Percentiles rank a stretch among this genome's conserved stretches.
phyloP scores from a whole-genome alignment of 2,329 filamentous ascomycete genomes.

The Lasiodiplodia sp. region DNA sequence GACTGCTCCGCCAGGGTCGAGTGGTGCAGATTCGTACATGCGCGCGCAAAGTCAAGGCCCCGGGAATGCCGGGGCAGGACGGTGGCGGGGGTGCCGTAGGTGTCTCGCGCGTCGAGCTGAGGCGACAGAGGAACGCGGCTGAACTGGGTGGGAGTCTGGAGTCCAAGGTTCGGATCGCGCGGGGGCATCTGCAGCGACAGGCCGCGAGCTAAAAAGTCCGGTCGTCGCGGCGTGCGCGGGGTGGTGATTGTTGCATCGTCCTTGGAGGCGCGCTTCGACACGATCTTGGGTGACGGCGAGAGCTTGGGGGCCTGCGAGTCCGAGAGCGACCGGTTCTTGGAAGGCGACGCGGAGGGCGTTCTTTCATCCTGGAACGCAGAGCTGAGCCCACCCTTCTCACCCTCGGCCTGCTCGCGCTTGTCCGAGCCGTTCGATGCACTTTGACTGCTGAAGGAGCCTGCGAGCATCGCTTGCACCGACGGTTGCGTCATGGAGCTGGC shows the following conservation, averaged over 20 bases:
- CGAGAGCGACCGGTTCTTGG: conserved; percentile 54
- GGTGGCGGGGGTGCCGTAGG: conserved; percentile 86
- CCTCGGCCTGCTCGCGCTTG: conserved; percentile 14
- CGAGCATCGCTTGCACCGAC: conserved; percentile 23
- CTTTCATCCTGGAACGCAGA: conserved; percentile 30
- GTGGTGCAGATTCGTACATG: conserved; percentile 93
- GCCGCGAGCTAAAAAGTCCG: conserved; percentile 67
- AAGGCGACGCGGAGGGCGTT: conserved; percentile 47
- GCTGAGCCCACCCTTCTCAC: conserved; percentile 23
- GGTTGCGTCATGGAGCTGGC: conserved; percentile 29
- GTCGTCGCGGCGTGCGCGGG: conserved; percentile 71
- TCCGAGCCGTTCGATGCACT: conserved; percentile 9
- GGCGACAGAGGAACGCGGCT: conserved; percentile 76
- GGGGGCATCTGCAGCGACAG: conserved; percentile 75
- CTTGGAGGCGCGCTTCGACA: conserved; percentile 48
- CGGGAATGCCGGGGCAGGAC: conserved; percentile 88
- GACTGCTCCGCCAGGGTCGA: conserved; percentile 89
- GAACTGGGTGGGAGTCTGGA: conserved; percentile 57
- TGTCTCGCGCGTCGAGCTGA: conserved; percentile 83
- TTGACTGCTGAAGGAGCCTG: conserved; percentile 21
- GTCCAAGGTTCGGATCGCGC: conserved; percentile 51
- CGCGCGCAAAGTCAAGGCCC: conserved; percentile 90
- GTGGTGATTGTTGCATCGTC: conserved; percentile 54
- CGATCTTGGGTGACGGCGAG: conserved; percentile 55
- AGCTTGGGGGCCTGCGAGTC: conserved; percentile 51